A percentile compares a stretch with the other conserved stretches of the same genome.
Conservation (phyloP, 2,329 filamentous ascomycete genomes). For the Hyphodiscus sp. region DNA sequence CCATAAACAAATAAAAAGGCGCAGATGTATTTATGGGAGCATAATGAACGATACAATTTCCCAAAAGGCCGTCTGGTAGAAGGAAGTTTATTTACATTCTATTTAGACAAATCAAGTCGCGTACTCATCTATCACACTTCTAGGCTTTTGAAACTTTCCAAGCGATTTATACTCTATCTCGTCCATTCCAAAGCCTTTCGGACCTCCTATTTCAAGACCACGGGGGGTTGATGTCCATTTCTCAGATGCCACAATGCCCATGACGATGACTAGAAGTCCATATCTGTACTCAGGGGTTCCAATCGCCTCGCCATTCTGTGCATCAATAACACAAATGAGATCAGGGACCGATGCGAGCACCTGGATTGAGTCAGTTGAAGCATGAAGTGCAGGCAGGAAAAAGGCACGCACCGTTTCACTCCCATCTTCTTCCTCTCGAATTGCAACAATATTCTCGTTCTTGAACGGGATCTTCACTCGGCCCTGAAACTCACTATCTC, state of each 20-base stretch:
- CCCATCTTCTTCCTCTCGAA: slow-evolving; percentile 8
- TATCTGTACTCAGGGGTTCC: slow-evolving; percentile 50
- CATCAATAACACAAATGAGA: slow-evolving; percentile 42
- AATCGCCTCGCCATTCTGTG: slow-evolving; percentile 41
- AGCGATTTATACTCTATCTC: slow-evolving; percentile 40
- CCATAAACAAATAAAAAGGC: not conserved
- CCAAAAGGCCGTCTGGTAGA: too few relatives aligned
- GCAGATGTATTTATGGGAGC: too few relatives aligned
- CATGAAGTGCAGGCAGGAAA: not conserved
- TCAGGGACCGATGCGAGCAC: slow-evolving; percentile 52
- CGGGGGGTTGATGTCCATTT: slow-evolving; percentile 42
- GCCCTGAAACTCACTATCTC: slow-evolving; percentile 27
- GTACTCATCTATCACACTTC: slow-evolving; percentile 48
- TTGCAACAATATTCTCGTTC: slow-evolving; percentile 64
- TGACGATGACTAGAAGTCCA: slow-evolving; percentile 43
- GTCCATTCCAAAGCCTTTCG: slow-evolving; percentile 38
- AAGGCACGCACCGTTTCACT: slow-evolving; percentile 9
- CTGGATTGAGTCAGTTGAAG: slow-evolving; percentile 42
- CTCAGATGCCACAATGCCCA: slow-evolving; percentile 48
- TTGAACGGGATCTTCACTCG: slow-evolving; percentile 61
- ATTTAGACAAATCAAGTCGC: not conserved
- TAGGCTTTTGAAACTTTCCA: slow-evolving; percentile 42
- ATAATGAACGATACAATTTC: too few relatives aligned
- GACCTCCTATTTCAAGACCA: slow-evolving; percentile 39
- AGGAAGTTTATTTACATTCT: not conserved